Percentiles rank a stretch among this genome's conserved stretches.
These are phyloP conservation scores for Polytrichum formosum DNA, from an alignment of 225 moss, liverwort and hornwort species.

Conservation along the genomic window DNA sequence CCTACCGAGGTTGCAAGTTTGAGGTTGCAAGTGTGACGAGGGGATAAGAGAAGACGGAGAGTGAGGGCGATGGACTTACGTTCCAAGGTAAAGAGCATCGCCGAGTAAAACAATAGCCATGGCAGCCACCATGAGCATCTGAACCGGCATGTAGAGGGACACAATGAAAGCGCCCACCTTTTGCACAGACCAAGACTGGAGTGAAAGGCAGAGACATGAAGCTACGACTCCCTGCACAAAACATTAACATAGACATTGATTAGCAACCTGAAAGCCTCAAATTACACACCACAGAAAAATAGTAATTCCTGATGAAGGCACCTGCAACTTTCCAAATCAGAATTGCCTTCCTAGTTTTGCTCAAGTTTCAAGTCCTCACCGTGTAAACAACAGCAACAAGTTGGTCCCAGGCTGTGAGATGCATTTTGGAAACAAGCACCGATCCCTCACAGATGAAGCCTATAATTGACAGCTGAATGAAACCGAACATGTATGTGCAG, in stretches of 20 bases:
- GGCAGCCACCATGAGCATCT: conserved; percentile 40
- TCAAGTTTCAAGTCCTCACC: conserved; percentile 12
- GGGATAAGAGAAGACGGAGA: too few species aligned
- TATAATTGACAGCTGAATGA: conserved; percentile 34
- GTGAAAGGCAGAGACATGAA: conserved; percentile 21
- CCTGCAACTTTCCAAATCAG: too few species aligned
- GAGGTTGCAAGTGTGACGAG: background rate
- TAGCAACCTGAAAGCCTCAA: background rate
- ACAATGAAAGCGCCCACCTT: conserved; percentile 46
- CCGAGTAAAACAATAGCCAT: conserved; percentile 29
- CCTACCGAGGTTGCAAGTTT: background rate
- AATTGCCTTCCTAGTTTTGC: too few species aligned
- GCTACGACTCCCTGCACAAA: conserved; percentile 29
- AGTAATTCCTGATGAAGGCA: background rate
- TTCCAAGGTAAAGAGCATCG: conserved; percentile 48
- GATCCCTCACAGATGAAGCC: conserved; percentile 28
- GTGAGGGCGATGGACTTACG: conserved; percentile 16
- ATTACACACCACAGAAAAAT: background rate
- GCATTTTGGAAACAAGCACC: conserved; percentile 11
- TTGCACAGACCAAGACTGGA: conserved; percentile 42
- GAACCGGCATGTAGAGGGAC: conserved; percentile 44
- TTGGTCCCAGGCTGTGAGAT: conserved; percentile 31
- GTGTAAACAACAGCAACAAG: conserved; percentile 37
- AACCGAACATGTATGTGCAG: conserved; percentile 51
- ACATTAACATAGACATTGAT: background rate